Evolutionary conservation across 257 asterid genomes (phyloP), one percentile per base, ranked within the genome.

Genomic region (Misopates orontium): DNA sequence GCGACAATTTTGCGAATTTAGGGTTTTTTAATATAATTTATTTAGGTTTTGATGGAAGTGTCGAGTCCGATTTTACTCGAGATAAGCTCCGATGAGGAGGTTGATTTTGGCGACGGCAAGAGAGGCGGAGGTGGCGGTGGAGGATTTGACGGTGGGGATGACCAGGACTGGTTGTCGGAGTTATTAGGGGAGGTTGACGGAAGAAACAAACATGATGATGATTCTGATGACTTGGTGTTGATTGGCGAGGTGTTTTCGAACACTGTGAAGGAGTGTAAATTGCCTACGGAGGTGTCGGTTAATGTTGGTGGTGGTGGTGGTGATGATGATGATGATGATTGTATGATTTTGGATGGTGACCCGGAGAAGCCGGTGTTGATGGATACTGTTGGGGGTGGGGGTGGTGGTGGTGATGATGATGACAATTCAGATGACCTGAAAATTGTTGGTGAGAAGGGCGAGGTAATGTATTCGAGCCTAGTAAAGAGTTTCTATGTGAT

Each of bases 61-160:
- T 56, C 70, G 56, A 64, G 78, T 22, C 74, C 69, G 54, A 44
- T 70, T 60, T 10, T 83, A 13, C 64, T 85, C 47, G 92, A 89
- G 18, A 78, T 91, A 68, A 87, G 95, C 68, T 89, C 98, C 57
- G 98, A 89, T 19, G 96, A 89, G 70, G 96, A 89, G 56, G 67
- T 58, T 23, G 80, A 62, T 56, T 78, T 77, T 50, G 84, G 81
- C 3, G 76, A 73, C 56, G 21, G 18, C 47, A 36, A 53, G 19
- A 62, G 47, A 51, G 71, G 64, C 24, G 60, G 52, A 2, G 64
- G 41, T 40, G 79, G 75, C 8, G 81, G 55, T 1, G 78, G 71
- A 0, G 80, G 19, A 17, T 69, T 69, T 9, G 79, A 60, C 7
- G 81, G 60, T 54, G 74, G 68, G 20, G 95, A 83, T 22, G 90